Percentiles rank a stretch among this genome's conserved stretches.
phyloP scores from a whole-genome alignment of 2,329 filamentous ascomycete species.

The Ramichloridium luteum region DNA sequence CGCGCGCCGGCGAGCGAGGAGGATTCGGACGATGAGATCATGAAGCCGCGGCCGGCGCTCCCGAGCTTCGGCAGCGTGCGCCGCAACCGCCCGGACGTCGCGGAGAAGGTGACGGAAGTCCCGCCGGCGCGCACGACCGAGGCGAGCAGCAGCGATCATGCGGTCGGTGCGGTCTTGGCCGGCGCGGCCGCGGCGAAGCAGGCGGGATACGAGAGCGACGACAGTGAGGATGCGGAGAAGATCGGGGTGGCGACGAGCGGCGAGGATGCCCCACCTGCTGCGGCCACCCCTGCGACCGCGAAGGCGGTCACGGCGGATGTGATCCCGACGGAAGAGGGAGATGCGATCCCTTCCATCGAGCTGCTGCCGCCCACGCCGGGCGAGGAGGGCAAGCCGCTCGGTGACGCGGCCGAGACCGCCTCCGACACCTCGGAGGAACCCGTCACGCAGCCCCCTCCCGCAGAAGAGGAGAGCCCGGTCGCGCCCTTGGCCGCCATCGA shows the following conservation, averaged over 20 bases:
- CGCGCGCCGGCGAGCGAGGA: conserved; percentile 25
- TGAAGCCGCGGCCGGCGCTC: conserved; percentile 62
- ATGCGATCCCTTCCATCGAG: conserved; percentile 21
- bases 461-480: conserved; percentile 7
- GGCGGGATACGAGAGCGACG: conserved; percentile 50
- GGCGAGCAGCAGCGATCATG: conserved; percentile 47
- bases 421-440: conserved; percentile 6
- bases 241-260: conserved; percentile 9
- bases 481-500: conserved; percentile 16
- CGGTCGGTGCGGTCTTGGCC: conserved; percentile 43
- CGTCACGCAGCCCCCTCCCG: conserved; percentile 9
- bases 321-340: conserved; percentile 4
- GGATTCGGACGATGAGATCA: conserved; percentile 51
- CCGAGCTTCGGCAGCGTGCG: conserved; percentile 62
- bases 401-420: conserved; percentile 5
- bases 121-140: conserved; percentile 30
- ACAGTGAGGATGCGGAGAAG: conserved; percentile 18
- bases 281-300: not conserved
- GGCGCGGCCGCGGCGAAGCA: conserved; percentile 35
- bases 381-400: conserved; percentile 13
- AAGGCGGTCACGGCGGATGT: not conserved
- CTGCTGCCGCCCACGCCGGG: conserved; percentile 26
- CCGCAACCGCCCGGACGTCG: conserved; percentile 33
- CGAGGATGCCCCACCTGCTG: conserved; percentile 15
- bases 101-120: conserved; percentile 41